These are phyloP conservation scores for Paecilomyces niveus DNA, from an alignment of 2,329 filamentous ascomycete species.

Conservation along the genomic window DNA sequence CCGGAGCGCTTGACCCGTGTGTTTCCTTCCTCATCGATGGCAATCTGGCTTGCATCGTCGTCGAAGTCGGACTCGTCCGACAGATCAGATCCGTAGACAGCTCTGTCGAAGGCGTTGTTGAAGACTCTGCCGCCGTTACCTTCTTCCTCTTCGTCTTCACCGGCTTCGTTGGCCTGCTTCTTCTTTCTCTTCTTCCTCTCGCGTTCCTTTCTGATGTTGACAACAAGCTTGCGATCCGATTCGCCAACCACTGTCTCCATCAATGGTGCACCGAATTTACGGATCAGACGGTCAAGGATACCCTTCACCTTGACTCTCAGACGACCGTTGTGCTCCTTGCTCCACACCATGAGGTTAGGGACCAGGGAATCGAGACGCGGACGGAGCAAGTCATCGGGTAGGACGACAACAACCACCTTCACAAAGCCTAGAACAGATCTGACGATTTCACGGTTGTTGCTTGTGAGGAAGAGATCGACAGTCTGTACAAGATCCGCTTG, in stretches of 20 bases:
- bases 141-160: slow-evolving; percentile 48
- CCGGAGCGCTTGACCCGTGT: slow-evolving; percentile 18
- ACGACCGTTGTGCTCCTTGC: slow-evolving; percentile 95
- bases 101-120: slow-evolving; percentile 90
- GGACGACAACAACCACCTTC: slow-evolving; percentile 85
- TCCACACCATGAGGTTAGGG: slow-evolving; percentile 90
- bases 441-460: slow-evolving; percentile 94
- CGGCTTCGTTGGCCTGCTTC: slow-evolving; percentile 55
- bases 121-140: slow-evolving; percentile 51
- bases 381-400: slow-evolving; percentile 72
- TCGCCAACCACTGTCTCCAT: slow-evolving; percentile 79
- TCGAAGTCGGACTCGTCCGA: slow-evolving; percentile 57
- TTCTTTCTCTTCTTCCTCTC: slow-evolving; percentile 88
- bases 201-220: slow-evolving; percentile 91
- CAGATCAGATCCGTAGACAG: slow-evolving; percentile 75
- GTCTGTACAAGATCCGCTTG: slow-evolving; percentile 83
- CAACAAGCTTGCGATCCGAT: slow-evolving; percentile 78
- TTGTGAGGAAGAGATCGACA: slow-evolving; percentile 92
- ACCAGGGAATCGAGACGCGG: slow-evolving; percentile 71
- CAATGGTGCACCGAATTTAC: slow-evolving; percentile 76
- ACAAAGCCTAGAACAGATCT: slow-evolving; percentile 91
- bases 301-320: slow-evolving; percentile 98
- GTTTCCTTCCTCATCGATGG: slow-evolving; percentile 29
- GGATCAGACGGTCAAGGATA: slow-evolving; percentile 88
- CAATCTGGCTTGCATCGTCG: slow-evolving; percentile 40